phyloP scores from a whole-genome alignment of 2,329 filamentous ascomycete genomes.

The Sporothrix variecibatus region DNA sequence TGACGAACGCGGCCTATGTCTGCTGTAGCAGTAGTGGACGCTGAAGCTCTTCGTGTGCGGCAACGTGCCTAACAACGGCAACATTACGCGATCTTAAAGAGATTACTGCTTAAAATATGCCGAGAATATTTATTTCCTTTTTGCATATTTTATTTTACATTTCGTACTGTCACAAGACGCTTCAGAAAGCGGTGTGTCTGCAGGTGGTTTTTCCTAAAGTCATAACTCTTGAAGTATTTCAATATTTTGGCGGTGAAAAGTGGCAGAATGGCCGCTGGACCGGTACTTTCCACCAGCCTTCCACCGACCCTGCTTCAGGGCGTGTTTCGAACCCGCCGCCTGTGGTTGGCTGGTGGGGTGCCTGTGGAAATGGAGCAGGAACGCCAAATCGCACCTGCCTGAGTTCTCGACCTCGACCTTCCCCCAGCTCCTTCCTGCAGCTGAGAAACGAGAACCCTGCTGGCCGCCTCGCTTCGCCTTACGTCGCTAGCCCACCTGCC shows the following conservation, averaged over 20 bases:
- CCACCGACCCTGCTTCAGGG: not conserved
- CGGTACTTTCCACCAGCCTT: not conserved
- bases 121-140: not conserved
- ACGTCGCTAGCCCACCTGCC: not conserved
- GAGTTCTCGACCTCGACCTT: not conserved
- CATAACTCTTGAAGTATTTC: not conserved
- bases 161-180: not conserved
- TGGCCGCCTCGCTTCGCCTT: not conserved
- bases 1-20: not conserved
- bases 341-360: constrained; percentile 13
- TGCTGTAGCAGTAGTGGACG: not conserved
- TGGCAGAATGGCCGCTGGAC: not conserved
- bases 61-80: no score
- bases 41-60: not conserved
- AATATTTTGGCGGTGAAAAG: constrained; percentile 8
- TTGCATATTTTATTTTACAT: not conserved
- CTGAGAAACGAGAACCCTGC: constrained; percentile 19
- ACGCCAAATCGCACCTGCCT: not conserved
- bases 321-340: constrained; percentile 2
- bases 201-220: no score
- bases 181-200: no score
- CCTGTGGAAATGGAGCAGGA: not conserved
- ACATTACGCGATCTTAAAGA: no score
- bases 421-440: not conserved
- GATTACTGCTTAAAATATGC: no score